These are phyloP conservation scores for Pseudocercospora fuligena DNA, from an alignment of 2,329 filamentous ascomycete genomes.

Conservation along the genomic window DNA sequence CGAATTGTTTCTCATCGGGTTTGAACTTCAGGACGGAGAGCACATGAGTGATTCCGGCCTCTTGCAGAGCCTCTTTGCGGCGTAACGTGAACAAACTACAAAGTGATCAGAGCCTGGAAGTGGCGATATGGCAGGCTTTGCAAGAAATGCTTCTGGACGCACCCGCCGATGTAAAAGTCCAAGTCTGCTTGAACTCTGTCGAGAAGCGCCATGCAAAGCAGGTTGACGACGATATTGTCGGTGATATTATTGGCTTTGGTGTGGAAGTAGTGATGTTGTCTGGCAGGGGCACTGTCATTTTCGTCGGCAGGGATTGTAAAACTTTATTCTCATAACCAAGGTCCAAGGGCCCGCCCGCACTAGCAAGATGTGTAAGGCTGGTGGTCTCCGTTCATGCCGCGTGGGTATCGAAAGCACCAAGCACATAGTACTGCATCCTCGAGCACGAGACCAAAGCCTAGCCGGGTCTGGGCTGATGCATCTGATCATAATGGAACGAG, in stretches of 20 bases:
- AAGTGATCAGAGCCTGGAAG: conserved; percentile 35
- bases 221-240: conserved; percentile 6
- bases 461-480: neutral
- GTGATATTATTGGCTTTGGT: neutral
- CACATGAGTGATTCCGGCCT: conserved; percentile 83
- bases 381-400: no score
- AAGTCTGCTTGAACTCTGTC: conserved; percentile 71
- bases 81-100: conserved; percentile 77
- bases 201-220: conserved; percentile 59
- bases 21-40: conserved; percentile 77
- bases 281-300: neutral
- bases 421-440: neutral
- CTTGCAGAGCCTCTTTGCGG: conserved; percentile 69
- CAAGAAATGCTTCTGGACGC: conserved; percentile 42
- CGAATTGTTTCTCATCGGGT: conserved; percentile 60
- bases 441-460: neutral
- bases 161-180: conserved; percentile 82
- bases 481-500: neutral
- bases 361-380: neutral
- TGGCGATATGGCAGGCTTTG: conserved; percentile 21
- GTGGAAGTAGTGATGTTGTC: neutral
- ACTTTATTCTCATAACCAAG: neutral
- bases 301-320: neutral
- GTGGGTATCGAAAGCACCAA: neutral
- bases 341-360: neutral